A percentile compares a stretch with the other conserved stretches of the same genome.
phyloP scores from a whole-genome alignment of 1,284 basidiomycete genomes.

The Lignosus rhinocerotis region DNA sequence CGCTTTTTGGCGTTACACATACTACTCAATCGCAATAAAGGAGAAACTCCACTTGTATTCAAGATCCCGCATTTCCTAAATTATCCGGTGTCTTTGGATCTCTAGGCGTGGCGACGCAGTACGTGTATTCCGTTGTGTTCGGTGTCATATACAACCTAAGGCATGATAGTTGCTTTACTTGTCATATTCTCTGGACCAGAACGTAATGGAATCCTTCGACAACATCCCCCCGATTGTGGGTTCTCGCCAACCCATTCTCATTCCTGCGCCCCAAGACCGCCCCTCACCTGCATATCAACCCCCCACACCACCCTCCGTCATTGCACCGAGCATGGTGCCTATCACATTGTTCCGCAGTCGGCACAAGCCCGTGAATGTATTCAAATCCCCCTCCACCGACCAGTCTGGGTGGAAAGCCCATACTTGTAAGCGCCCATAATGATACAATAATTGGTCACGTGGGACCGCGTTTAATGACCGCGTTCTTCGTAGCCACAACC shows the following conservation, averaged over 20 bases:
- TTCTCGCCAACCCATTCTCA: constrained; percentile 19
- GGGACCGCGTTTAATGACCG: constrained; percentile 18
- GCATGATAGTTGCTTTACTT: neutral
- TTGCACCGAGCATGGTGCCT: neutral
- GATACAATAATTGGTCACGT: constrained; percentile 17
- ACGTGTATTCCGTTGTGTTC: neutral
- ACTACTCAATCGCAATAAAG: neutral
- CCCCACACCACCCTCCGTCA: constrained; percentile 4
- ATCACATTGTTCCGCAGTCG: constrained; percentile 1
- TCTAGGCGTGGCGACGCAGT: constrained; percentile 1
- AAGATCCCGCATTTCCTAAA: neutral
- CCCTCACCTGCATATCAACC: constrained; percentile 17
- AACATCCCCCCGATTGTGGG: constrained; percentile 17
- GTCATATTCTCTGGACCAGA: neutral
- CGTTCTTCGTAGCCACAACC: constrained; percentile 5
- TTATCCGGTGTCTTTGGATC: neutral
- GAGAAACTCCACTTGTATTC: neutral
- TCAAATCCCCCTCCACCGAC: constrained; percentile 18
- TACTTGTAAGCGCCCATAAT: constrained; percentile 22
- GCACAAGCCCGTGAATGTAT: constrained; percentile 14
- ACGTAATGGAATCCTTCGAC: constrained; percentile 19
- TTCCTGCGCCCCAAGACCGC: constrained; percentile 11
- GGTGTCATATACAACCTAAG: neutral
- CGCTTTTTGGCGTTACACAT: neutral
- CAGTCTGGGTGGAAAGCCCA: constrained; percentile 17